Conservation (phyloP, 2,329 filamentous ascomycete genomes). For the Endothia cerciana region DNA sequence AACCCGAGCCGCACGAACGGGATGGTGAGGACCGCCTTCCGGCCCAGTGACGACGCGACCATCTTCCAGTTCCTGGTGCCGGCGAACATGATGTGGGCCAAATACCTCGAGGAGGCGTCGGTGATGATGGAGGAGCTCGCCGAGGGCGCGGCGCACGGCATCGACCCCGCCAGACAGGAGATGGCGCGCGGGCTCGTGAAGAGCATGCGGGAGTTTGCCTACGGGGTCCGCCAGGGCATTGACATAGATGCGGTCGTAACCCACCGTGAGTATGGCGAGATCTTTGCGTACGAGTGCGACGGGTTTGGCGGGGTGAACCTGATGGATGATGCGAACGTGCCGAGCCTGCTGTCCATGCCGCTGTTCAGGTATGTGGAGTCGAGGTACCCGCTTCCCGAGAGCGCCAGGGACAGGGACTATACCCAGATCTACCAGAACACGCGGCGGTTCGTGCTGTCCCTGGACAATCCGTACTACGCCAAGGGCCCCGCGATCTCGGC, state of each 20-base stretch:
- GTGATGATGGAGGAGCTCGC: constrained; percentile 52
- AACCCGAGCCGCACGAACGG: constrained; percentile 79
- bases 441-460: constrained; percentile 74
- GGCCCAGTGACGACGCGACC: constrained; percentile 82
- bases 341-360: constrained; percentile 66
- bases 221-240: constrained; percentile 68
- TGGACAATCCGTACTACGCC: constrained; percentile 79
- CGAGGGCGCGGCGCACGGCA: constrained; percentile 41
- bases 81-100: constrained; percentile 73
- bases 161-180: constrained; percentile 39
- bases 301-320: constrained; percentile 69
- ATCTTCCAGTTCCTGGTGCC: constrained; percentile 81
- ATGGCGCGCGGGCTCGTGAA: constrained; percentile 47
- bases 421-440: constrained; percentile 78
- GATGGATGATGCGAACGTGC: constrained; percentile 76
- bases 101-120: constrained; percentile 58
- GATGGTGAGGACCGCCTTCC: constrained; percentile 77
- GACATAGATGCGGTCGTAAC: constrained; percentile 70
- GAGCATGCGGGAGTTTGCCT: constrained; percentile 61
- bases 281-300: constrained; percentile 79
- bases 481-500: constrained; percentile 68
- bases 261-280: constrained; percentile 63
- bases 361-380: constrained; percentile 59
- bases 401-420: constrained; percentile 42
- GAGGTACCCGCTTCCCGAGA: constrained; percentile 14